Evolutionary conservation across 352 stramenopile species (phyloP), one percentile per base, ranked within the genome.

Genomic region (Blastocystis sp.): DNA sequence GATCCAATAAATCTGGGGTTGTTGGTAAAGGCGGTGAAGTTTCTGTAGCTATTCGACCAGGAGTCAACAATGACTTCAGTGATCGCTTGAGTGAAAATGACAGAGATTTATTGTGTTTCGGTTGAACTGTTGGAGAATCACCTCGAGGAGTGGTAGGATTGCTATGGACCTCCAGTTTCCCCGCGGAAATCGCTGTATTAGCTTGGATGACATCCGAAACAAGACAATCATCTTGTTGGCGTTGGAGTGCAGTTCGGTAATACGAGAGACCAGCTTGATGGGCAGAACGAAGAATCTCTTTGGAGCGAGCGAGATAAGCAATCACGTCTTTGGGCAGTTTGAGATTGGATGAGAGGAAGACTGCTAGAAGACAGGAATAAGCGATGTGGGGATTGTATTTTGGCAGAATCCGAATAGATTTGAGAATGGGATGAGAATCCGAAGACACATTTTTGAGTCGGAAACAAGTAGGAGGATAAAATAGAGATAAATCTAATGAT

Each of bases 361-460:
- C 73, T 22, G 73, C 73, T 37, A 84, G 27, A n/a, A 84, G 73
- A 48, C 48, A 84, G 0, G 73, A n/a, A 42, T 68, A 84, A 37
- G 48, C 37, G 27, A 84, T 37, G 15, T 37, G 24, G 33, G 73
- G 73, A 44, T 84, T 84, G 73, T 54, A 66, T 11, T 40, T 30
- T 6, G 73, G 73, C n/a, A 66, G 22, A 4, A 66, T 42, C 19
- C 73, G 73, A 66, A 84, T 84, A 5, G 73, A 64, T 22, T 40
- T 27, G 56, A 84, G 73, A 44, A 84, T 84, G 4, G 73, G 73
- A 42, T 84, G 73, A 24, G 73, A 84, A 44, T 84, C 73, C 0
- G 73, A 84, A 1, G 73, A 84, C 22, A 84, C 73, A 42, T 84
- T 84, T 5, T 66, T 64, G 5, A 84, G 33, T 9, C 53, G 73